A percentile compares a stretch with the other conserved stretches of the same genome.
These are phyloP conservation scores for Berberis vulgaris DNA, from an alignment of 164 flowering plant species.

Conservation along the genomic window DNA sequence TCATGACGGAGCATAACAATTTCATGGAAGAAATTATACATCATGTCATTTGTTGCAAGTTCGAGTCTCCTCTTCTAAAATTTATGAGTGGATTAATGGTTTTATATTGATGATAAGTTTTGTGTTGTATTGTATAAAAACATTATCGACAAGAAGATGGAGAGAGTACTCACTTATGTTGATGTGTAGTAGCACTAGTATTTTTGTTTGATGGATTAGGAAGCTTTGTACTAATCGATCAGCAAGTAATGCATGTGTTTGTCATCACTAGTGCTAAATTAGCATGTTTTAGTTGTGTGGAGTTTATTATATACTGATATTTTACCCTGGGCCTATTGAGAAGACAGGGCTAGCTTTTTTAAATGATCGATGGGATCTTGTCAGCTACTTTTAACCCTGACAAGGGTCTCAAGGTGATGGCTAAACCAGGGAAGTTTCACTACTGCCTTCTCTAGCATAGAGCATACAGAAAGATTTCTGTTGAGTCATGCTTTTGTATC, in stretches of 20 bases:
- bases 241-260: too few species aligned
- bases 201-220: too few species aligned
- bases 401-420: neutral
- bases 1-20: neutral
- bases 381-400: constrained; percentile 1
- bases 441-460: neutral
- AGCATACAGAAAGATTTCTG: neutral
- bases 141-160: too few species aligned
- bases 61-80: neutral
- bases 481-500: neutral
- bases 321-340: neutral
- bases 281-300: too few species aligned
- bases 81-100: neutral
- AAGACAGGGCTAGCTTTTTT: neutral
- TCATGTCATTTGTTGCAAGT: neutral
- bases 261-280: too few species aligned
- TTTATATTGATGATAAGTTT: neutral
- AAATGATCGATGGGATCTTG: neutral
- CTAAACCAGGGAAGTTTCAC: neutral
- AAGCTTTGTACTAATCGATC: too few species aligned
- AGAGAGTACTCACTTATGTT: too few species aligned
- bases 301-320: neutral
- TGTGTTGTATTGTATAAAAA: too few species aligned
- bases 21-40: neutral
- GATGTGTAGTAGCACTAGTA: too few species aligned